Evolutionary conservation across 2,329 filamentous ascomycete genomes (phyloP), one percentile per base, ranked within the genome.

Genomic region (Zasmidium angulare): DNA sequence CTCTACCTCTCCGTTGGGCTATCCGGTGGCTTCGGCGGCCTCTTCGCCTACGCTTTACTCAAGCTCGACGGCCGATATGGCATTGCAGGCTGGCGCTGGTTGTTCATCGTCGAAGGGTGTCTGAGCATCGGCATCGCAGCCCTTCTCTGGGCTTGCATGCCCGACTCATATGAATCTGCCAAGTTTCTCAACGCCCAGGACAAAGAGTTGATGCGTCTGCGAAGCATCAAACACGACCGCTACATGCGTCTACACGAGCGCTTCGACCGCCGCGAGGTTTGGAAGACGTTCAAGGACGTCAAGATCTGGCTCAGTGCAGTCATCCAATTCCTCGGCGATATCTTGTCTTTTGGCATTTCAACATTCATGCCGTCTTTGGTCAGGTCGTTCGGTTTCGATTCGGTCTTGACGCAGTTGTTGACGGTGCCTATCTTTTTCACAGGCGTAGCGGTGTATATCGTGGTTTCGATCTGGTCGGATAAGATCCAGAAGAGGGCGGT

Each of bases 1-100:
- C 69, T 78, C 3, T 77, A 74, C 61, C 72, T 70, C 31, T 73
- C 70, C 21, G 68, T 72, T 40, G 68, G 70, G 60, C 57, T 77
- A 3, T 70, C 71, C 11, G 72, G 71, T 56, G 63, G 62, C 17
- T 64, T 68, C 48, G 54, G 63, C 10, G 60, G 58, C 1, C 52
- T 69, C 2, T 55, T 69, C 2, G 65, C 66, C 0, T 58, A 59
- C 26, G 66, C 57, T 1, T 65, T 68, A 21, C 56, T 62, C n/a
- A 47, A 64, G 3, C 62, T 75, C 11, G 72, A 74, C 36, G 63
- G 68, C 17, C 57, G 55, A 12, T 64, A 66, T 23, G 73, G 69
- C 2, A 54, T 74, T 22, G 64, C 67, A 9, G 72, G 72, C 10
- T 76, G 74, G 73, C 60, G 65, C 55, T 67, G 65, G 65, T 7